Percentiles rank a stretch among this genome's conserved stretches.
phyloP scores from a whole-genome alignment of 306 rosid genomes.

The Alnus rubra region DNA sequence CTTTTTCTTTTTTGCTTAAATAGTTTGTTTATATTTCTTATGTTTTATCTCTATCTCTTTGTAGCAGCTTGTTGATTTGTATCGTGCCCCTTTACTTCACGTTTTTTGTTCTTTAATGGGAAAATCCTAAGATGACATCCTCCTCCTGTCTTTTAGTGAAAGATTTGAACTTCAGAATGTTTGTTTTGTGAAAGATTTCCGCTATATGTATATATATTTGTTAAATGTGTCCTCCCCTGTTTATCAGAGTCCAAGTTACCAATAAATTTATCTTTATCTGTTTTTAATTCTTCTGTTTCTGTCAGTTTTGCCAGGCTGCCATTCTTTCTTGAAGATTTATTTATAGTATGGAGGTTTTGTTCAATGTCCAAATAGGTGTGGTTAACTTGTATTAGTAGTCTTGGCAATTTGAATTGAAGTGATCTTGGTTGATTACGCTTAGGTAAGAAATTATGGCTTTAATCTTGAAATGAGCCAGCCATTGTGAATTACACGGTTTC shows the following conservation, averaged over 20 bases:
- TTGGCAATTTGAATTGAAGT: not conserved
- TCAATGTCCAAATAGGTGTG: not conserved
- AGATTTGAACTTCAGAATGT: too few relatives aligned
- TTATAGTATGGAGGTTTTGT: too few relatives aligned
- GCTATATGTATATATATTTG: too few relatives aligned
- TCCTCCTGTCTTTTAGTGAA: too few relatives aligned
- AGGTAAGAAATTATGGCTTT: not conserved
- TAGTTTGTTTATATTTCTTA: not conserved
- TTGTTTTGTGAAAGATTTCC: too few relatives aligned
- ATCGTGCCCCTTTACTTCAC: not conserved
- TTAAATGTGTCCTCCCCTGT: too few relatives aligned
- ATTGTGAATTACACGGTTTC: not conserved
- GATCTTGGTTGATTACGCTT: not conserved
- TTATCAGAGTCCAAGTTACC: too few relatives aligned
- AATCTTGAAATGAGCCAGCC: not conserved
- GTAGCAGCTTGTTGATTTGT: not conserved
- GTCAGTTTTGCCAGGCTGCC: too few relatives aligned
- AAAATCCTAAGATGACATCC: too few relatives aligned
- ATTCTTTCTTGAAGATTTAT: too few relatives aligned
- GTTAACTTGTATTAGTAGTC: not conserved
- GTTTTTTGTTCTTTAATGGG: not conserved
- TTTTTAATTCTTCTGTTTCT: too few relatives aligned
- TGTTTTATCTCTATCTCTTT: not conserved
- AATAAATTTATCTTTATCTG: too few relatives aligned
- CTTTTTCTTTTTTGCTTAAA: not conserved